A percentile compares a stretch with the other conserved stretches of the same genome.
These are phyloP conservation scores for Thelephora aurantiotincta DNA, from an alignment of 768 basidiomycete species.

Conservation along the genomic window DNA sequence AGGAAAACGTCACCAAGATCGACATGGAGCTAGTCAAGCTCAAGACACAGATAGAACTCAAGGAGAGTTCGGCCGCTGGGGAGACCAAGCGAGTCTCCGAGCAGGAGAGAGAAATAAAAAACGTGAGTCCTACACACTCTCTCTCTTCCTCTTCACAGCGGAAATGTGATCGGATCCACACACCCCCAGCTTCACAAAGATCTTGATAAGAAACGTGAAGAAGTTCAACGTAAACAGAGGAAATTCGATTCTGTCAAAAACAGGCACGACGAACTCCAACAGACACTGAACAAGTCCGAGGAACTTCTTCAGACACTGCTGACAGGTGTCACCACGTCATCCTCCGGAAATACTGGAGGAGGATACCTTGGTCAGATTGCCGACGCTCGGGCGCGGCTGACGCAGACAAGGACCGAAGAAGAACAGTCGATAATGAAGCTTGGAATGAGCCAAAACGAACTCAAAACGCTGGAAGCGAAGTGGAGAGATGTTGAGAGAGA, in stretches of 20 bases:
- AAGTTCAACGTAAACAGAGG: conserved; percentile 40
- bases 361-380: conserved; percentile 97
- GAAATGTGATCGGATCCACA: not conserved
- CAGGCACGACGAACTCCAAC: conserved; percentile 44
- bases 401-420: conserved; percentile 72
- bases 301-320: conserved; percentile 91
- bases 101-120: conserved; percentile 40
- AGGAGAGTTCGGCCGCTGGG: conserved; percentile 57
- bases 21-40: conserved; percentile 75
- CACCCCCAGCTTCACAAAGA: conserved; percentile 37
- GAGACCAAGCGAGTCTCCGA: conserved; percentile 49
- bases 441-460: conserved; percentile 62
- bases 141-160: not conserved
- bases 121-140: conserved; percentile 28
- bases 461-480: conserved; percentile 58
- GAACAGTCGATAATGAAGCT: conserved; percentile 71
- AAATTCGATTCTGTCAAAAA: conserved; percentile 54
- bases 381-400: conserved; percentile 59
- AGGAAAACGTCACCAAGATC: conserved; percentile 63
- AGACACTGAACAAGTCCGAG: conserved; percentile 59
- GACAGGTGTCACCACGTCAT: conserved; percentile 74
- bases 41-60: conserved; percentile 76
- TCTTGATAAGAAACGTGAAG: conserved; percentile 40
- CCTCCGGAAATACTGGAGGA: conserved; percentile 42
- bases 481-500: conserved; percentile 82